These are phyloP conservation scores for Metschnikowia vanudenii DNA, from an alignment of 805 yeast species.

Conservation along the genomic window DNA sequence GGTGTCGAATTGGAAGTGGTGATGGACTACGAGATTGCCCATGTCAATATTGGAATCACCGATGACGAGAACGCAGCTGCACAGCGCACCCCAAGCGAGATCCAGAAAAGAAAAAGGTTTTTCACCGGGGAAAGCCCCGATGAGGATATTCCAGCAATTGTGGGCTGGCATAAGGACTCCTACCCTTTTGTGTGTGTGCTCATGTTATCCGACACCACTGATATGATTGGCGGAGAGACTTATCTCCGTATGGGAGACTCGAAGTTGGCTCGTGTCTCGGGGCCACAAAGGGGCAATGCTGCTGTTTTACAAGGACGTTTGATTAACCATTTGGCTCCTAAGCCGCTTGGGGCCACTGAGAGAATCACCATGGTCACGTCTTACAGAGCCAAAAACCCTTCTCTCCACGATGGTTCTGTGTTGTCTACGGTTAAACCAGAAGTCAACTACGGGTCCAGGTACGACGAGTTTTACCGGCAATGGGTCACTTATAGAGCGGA, in stretches of 20 bases:
- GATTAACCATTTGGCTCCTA: conserved; percentile 22
- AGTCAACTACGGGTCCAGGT: conserved; percentile 34
- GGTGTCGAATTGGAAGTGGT: conserved; percentile 53
- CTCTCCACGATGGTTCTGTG: conserved; percentile 30
- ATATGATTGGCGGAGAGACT: conserved; percentile 64
- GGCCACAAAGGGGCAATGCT: conserved; percentile 20
- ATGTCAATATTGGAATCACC: conserved; percentile 49
- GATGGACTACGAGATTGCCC: conserved; percentile 61
- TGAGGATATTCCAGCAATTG: conserved; percentile 51
- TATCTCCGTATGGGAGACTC: conserved; percentile 45
- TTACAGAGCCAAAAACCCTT: conserved; percentile 34
- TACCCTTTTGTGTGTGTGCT: conserved; percentile 64
- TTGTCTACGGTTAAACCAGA: conserved; percentile 41
- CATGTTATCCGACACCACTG: conserved; percentile 57
- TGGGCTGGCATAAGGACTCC: conserved; percentile 64
- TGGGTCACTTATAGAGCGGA: conserved; percentile 36
- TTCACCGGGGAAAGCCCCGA: conserved; percentile 24
- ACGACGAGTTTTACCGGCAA: conserved; percentile 36
- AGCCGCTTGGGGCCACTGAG: conserved; percentile 34
- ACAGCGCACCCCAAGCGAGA: conserved; percentile 22
- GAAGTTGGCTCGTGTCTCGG: conserved; percentile 18
- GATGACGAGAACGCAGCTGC: conserved; percentile 33
- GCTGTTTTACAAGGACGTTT: conserved; percentile 23
- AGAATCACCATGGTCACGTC: conserved; percentile 45
- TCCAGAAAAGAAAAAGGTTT: conserved; percentile 9